phyloP scores from a whole-genome alignment of 2,329 filamentous ascomycete species.

The Juglanconis sp. region DNA sequence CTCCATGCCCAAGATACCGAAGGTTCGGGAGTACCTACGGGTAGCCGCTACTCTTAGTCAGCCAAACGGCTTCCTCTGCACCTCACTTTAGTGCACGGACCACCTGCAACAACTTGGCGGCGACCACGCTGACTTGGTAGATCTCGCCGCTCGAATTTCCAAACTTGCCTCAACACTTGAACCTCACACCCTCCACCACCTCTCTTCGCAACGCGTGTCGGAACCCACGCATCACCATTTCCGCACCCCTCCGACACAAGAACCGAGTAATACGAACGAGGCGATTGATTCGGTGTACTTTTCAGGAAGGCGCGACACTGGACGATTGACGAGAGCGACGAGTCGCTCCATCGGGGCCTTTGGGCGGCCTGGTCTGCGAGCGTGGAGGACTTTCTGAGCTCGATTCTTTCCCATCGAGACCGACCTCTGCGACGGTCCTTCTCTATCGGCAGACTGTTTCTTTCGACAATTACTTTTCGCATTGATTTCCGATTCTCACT shows the following conservation, averaged over 20 bases:
- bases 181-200: constrained; percentile 34
- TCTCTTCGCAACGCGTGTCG: constrained; percentile 49
- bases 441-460: neutral
- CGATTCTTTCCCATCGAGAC: constrained; percentile 13
- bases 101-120: neutral
- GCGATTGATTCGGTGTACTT: constrained; percentile 30
- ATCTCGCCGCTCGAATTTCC: constrained; percentile 19
- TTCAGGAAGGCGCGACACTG: constrained; percentile 44
- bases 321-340: constrained; percentile 30
- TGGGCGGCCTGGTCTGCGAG: constrained; percentile 33
- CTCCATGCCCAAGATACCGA: no score
- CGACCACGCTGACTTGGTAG: constrained; percentile 2
- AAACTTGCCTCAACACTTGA: constrained; percentile 20
- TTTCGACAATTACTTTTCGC: constrained; percentile 13
- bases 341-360: constrained; percentile 34
- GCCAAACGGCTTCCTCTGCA: neutral
- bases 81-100: neutral
- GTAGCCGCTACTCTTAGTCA: no score
- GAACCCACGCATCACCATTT: constrained; percentile 39
- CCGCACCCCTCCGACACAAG: constrained; percentile 30
- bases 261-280: constrained; percentile 34
- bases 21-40: no score
- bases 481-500: neutral
- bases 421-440: constrained; percentile 6
- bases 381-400: constrained; percentile 15